Percentiles rank a stretch among this genome's conserved stretches.
Evolutionary conservation across 2,329 filamentous ascomycete species (phyloP).

Genomic region (Epichloe sylvatica): DNA sequence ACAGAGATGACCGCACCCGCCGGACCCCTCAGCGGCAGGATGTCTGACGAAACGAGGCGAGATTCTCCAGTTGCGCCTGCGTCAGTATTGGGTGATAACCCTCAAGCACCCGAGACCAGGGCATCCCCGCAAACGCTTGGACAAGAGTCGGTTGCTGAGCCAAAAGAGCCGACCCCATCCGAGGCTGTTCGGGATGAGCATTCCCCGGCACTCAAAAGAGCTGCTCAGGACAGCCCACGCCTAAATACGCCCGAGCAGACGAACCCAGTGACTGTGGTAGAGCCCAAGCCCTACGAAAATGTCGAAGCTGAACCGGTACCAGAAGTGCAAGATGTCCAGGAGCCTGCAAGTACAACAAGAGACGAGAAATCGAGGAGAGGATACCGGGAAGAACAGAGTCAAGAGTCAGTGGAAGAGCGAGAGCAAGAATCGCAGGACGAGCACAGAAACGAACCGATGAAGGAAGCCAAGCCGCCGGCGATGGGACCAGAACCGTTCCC

Average conservation of each 20-base stretch:
- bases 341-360: constrained; percentile 11
- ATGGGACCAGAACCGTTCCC: not conserved
- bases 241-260: not conserved
- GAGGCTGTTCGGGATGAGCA: not conserved
- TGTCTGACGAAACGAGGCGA: not conserved
- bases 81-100: not conserved
- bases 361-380: not conserved
- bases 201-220: not conserved
- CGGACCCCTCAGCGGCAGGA: not conserved
- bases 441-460: constrained; percentile 2
- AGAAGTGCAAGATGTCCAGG: constrained; percentile 16
- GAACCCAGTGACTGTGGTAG: not conserved
- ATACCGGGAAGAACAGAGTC: not conserved
- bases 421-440: constrained; percentile 5
- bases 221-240: not conserved
- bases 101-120: not conserved
- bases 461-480: not conserved
- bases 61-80: not conserved
- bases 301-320: not conserved
- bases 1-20: not conserved
- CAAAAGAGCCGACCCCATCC: not conserved
- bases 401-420: constrained; percentile 8
- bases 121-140: not conserved
- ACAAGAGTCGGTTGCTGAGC: not conserved
- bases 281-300: too few relatives aligned